phyloP scores from a whole-genome alignment of 78 protist species.

The Parvularia atlantis region DNA sequence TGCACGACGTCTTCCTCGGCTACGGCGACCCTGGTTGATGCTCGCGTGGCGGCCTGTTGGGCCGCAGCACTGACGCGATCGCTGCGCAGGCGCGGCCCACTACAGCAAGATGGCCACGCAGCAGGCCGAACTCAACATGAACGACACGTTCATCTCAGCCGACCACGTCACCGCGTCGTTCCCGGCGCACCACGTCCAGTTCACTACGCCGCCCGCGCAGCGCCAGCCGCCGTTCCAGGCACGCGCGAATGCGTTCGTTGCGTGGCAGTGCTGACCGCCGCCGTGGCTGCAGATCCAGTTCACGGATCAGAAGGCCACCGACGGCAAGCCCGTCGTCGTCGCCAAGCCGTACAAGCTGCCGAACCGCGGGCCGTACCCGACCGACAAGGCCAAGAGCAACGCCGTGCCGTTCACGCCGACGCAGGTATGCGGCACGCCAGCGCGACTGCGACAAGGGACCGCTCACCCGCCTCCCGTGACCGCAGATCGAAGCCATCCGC shows the following conservation, averaged over 20 bases:
- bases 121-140: constrained; percentile 29
- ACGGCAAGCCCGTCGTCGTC: too few relatives aligned
- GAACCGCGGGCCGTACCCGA: constrained; percentile 54
- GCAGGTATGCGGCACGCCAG: constrained; percentile 14
- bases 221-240: constrained; percentile 9
- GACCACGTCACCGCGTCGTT: constrained; percentile 47
- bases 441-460: background rate
- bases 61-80: too few relatives aligned
- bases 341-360: too few relatives aligned
- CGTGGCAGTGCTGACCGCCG: too few relatives aligned
- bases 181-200: constrained; percentile 6
- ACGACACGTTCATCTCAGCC: constrained; percentile 68
- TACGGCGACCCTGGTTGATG: constrained; percentile 49
- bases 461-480: too few relatives aligned
- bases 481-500: constrained; percentile 67
- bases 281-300: background rate
- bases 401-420: constrained; percentile 54
- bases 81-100: constrained; percentile 3
- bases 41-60: too few relatives aligned
- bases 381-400: constrained; percentile 25
- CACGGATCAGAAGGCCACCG: too few relatives aligned
- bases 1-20: constrained; percentile 78
- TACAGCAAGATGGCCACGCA: constrained; percentile 2
- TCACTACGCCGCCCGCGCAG: background rate
- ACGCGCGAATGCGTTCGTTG: too few relatives aligned